phyloP scores from a whole-genome alignment of 352 stramenopile genomes.

The Blastocystis hominis region DNA sequence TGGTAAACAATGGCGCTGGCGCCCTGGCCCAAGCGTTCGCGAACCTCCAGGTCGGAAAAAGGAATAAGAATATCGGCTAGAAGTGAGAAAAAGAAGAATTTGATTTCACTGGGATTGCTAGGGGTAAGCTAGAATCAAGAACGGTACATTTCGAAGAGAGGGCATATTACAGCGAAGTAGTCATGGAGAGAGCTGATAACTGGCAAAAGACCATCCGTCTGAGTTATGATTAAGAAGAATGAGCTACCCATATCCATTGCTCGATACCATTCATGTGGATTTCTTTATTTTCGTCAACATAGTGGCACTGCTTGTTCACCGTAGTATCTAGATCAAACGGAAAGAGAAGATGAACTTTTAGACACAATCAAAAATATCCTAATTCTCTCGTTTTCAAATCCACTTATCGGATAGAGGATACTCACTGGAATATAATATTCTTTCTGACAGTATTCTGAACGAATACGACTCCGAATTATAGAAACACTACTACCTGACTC shows the following conservation, averaged over 20 bases:
- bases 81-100: background rate
- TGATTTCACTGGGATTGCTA: conserved; percentile 7
- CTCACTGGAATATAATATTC: conserved; percentile 54
- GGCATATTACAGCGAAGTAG: conserved; percentile 3
- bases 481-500: background rate
- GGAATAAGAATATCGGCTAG: conserved; percentile 29
- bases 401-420: conserved; percentile 14
- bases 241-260: background rate
- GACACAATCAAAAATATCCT: conserved; percentile 23
- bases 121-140: background rate
- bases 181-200: background rate
- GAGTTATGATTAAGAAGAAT: background rate
- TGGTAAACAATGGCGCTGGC: conserved; percentile 11
- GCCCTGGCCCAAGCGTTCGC: conserved; percentile 12
- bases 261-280: conserved; percentile 5
- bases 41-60: background rate
- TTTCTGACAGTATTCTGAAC: conserved; percentile 34
- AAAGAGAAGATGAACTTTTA: background rate
- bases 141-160: conserved; percentile 23
- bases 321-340: conserved; percentile 1
- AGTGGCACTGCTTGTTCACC: conserved; percentile 29
- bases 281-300: conserved; percentile 24
- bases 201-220: conserved; percentile 5
- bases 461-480: background rate
- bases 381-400: background rate